Base-by-base conservation (phyloP, 331 rosid genomes). In the Malus hybrid region DNA sequence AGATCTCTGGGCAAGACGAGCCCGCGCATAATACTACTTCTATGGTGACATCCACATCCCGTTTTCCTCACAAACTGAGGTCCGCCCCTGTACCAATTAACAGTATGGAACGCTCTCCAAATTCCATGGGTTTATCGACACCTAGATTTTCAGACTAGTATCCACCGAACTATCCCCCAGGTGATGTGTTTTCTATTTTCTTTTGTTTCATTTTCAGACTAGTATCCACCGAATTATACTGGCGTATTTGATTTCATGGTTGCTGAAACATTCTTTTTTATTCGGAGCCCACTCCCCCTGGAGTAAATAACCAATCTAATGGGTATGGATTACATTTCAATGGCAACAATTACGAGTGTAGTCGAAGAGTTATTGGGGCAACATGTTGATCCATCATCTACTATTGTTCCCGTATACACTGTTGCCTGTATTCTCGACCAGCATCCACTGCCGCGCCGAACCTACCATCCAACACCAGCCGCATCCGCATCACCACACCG, bases 1-100 rank as follows among this genome's bases (percentile, higher is more conserved):
- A 93, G 97, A 87, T 88, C 76, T 90, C 98, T 79, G 98, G 94
- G 61, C 92, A 81, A 88, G 97, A 91, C 87, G 90, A 87, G 79
- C 62, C 74, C 63, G 79, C 88, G 32, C 22, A 24, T 24, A 77
- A 86, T 54, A 87, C 80, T 80, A 79, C 60, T 29, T 27, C 84
- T 7, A 78, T 79, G 55, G 67, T 36, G 61, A 80, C 86, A 28
- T 86, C 90, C 32, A 27, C 91, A 8, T 75, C 91, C 27, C 91
- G 81, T 80, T 55, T 89, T 77, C 61, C 90, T 75, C 83, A 85
- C 68, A 76, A 87, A 65, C 62, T 82, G 54, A 88, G 94, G 84
- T 79, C 87, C n/a, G 65, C 84, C 60, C 80, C 85, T 3, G 59
- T 63, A 64, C 76, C 84, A 42, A 68, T 76, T 57, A 82, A 78